Evolutionary conservation across 2,329 filamentous ascomycete genomes (phyloP).

Genomic region (Fusarium sp.): DNA sequence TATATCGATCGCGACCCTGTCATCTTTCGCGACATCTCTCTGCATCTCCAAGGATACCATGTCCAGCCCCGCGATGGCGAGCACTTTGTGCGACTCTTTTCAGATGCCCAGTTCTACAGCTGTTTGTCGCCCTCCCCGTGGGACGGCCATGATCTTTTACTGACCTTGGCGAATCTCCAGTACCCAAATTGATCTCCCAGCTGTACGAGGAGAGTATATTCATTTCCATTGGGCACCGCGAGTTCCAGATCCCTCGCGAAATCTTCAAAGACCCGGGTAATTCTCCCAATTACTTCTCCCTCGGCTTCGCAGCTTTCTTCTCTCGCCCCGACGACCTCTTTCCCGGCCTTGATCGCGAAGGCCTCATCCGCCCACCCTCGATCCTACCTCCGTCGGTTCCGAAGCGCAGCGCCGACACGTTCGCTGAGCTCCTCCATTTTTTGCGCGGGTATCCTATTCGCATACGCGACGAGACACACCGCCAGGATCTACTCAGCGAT

Average conservation of each 20-base stretch:
- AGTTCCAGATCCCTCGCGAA: slow-evolving; percentile 92
- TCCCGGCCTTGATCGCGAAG: slow-evolving; percentile 83
- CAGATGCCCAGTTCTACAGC: slow-evolving; percentile 95
- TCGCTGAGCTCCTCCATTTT: slow-evolving; percentile 84
- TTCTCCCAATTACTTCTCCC: slow-evolving; percentile 94
- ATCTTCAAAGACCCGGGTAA: slow-evolving; percentile 88
- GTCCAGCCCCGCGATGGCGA: slow-evolving; percentile 83
- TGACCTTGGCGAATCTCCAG: slow-evolving; percentile 56
- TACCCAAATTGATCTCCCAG: slow-evolving; percentile 90
- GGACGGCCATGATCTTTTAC: not conserved
- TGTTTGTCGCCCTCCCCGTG: slow-evolving; percentile 63
- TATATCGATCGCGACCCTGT: slow-evolving; percentile 95
- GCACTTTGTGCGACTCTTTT: slow-evolving; percentile 92
- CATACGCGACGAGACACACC: slow-evolving; percentile 81
- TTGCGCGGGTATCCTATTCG: slow-evolving; percentile 86
- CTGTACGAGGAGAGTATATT: slow-evolving; percentile 93
- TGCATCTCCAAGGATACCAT: slow-evolving; percentile 94
- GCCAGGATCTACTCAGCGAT: slow-evolving; percentile 82
- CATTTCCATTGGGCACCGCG: slow-evolving; percentile 86
- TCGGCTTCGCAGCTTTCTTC: slow-evolving; percentile 92
- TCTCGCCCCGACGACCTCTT: slow-evolving; percentile 83
- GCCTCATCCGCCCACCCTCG: slow-evolving; percentile 86
- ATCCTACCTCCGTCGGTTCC: slow-evolving; percentile 87
- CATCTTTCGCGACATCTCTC: slow-evolving; percentile 89
- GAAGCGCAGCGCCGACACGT: slow-evolving; percentile 84